Evolutionary conservation across 176 grass and related monocot genomes (phyloP).

Genomic region (Carex littledalei): DNA sequence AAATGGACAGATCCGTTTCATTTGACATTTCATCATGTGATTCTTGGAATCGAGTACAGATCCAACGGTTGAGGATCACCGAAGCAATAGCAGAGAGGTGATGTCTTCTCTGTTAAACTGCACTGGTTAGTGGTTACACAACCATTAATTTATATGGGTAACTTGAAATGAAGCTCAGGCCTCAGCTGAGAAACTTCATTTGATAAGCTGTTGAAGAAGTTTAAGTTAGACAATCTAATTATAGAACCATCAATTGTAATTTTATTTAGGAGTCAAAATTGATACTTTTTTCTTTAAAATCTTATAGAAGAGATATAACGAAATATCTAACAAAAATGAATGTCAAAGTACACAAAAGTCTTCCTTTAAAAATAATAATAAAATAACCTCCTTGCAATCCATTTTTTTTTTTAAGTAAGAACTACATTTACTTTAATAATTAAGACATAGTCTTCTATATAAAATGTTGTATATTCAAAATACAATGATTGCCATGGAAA

Average conservation of each 20-base stretch:
- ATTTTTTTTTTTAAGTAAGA: too few relatives aligned
- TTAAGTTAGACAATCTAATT: neutral
- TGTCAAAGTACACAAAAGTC: too few relatives aligned
- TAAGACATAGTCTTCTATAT: too few relatives aligned
- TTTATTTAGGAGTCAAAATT: neutral
- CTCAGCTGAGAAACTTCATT: neutral
- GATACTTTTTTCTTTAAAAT: too few relatives aligned
- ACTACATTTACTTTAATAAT: too few relatives aligned
- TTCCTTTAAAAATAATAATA: too few relatives aligned
- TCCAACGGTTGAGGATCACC: neutral
- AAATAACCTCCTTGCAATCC: too few relatives aligned
- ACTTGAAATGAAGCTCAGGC: neutral
- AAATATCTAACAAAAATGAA: too few relatives aligned
- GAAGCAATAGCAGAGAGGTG: neutral
- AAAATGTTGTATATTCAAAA: too few relatives aligned
- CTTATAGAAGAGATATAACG: neutral
- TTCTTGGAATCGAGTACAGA: neutral
- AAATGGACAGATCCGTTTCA: too few relatives aligned
- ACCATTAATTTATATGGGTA: neutral
- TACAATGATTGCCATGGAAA: too few relatives aligned
- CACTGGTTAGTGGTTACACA: neutral
- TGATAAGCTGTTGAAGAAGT: neutral
- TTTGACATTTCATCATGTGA: neutral
- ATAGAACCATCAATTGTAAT: neutral
- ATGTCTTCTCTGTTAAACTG: neutral